phyloP scores from a whole-genome alignment of 371 early-diverging fungal species.

The Syncephalastrum sp. region DNA sequence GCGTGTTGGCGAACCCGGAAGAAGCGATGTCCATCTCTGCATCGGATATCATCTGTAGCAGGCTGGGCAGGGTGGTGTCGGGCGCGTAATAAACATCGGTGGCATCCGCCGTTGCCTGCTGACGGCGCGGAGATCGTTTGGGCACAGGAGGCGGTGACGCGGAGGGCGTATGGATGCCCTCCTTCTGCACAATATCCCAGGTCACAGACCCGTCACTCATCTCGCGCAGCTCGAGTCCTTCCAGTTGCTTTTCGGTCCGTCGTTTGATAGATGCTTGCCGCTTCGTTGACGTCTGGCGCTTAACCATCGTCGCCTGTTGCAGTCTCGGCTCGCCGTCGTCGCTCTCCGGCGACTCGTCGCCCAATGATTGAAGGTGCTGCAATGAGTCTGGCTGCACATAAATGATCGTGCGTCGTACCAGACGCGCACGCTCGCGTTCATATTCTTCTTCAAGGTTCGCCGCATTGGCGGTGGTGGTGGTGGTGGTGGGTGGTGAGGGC shows the following conservation, averaged over 20 bases:
- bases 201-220: slow-evolving; percentile 49
- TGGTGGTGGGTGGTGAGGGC: background rate
- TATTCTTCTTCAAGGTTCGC: slow-evolving; percentile 10
- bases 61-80: slow-evolving; percentile 29
- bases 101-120: slow-evolving; percentile 15
- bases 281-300: slow-evolving; percentile 17
- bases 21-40: slow-evolving; percentile 5
- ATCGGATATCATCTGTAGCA: slow-evolving; percentile 40
- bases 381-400: slow-evolving; percentile 35
- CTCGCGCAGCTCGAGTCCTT: slow-evolving; percentile 49
- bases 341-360: slow-evolving; percentile 6
- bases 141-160: slow-evolving; percentile 37
- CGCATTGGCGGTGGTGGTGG: background rate
- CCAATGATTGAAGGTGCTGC: slow-evolving; percentile 6
- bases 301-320: slow-evolving; percentile 13
- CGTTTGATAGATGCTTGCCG: slow-evolving; percentile 9
- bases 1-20: too few species aligned
- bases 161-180: slow-evolving; percentile 13
- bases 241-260: slow-evolving; percentile 8
- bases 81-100: slow-evolving; percentile 44
- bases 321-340: slow-evolving; percentile 10
- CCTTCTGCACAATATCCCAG: slow-evolving; percentile 40
- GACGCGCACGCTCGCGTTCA: slow-evolving; percentile 8
- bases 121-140: slow-evolving; percentile 37
- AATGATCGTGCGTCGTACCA: slow-evolving; percentile 30